Base-by-base conservation (phyloP, 2,329 filamentous ascomycete genomes). In the Ophiostoma sp. region DNA sequence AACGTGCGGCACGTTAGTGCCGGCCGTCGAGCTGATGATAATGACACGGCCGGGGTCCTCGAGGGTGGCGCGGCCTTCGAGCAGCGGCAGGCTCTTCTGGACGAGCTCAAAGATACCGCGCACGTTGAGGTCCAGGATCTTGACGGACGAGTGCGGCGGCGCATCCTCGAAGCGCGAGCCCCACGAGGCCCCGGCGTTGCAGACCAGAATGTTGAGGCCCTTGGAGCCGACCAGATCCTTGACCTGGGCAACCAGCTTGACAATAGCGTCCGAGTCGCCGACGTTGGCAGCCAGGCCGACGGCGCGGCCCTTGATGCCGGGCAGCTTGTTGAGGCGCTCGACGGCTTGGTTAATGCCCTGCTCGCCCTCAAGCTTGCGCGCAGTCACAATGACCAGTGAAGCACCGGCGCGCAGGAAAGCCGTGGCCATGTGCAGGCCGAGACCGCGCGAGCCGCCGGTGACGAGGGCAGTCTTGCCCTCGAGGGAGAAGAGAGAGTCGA, bases 331-430 rank as follows among this genome's bases (percentile, higher is more conserved):
- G 70, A 93, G 87, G 39, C 88, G 89, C 1, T 85, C 86, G 75
- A 90, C 89, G 42, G 91, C 91, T 79, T 90, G 87, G 64, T 89
- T 85, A 82, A 83, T 91, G 28, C 90, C 91, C 55, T 85, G 82
- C 70, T 87, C 91, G 33, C 90, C 91, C 48, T 85, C 82, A 70
- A 87, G 86, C 83, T 92, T 93, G 78, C 91, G 89, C 5, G 89
- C 91, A n/a, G 90, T 92, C 80, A 93, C 91, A 83, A 92, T 90
- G 75, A 93, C 87, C 77, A 90, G 90, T 73, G 89, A 88, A 80
- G 87, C 90, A 74, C 91, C 91, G n/a, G 91, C 88, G 82, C 90
- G 89, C 61, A 93, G 86, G 73, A 93, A 87, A 33, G 88, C 90
- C 31, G 89, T 90, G 25, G 90, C 90, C 71, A 89, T 88, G 79